These are phyloP conservation scores for Aureobasidium sp. DNA, from an alignment of 2,329 filamentous ascomycete species.

Conservation along the genomic window DNA sequence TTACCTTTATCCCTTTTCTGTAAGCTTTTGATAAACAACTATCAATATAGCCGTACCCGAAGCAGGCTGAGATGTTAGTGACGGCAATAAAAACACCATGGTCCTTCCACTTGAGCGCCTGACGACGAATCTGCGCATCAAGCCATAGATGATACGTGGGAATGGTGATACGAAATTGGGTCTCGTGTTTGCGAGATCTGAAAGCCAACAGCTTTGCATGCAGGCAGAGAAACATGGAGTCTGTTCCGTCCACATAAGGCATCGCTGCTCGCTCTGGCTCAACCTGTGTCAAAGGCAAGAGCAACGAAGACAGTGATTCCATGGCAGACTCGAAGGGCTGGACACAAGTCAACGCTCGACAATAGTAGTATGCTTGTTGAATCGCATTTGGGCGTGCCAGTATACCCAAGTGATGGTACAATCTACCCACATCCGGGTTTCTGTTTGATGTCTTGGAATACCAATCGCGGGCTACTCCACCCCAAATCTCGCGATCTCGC, in stretches of 20 bases:
- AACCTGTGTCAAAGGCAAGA: constrained; percentile 40
- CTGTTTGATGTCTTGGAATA: constrained; percentile 76
- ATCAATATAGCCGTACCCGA: constrained; percentile 47
- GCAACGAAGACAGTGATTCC: constrained; percentile 63
- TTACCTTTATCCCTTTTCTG: constrained; percentile 10
- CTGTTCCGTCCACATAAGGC: constrained; percentile 39
- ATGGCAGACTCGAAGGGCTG: constrained; percentile 61
- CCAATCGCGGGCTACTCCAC: constrained; percentile 72
- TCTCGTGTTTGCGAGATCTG: neutral
- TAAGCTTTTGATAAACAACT: constrained; percentile 38
- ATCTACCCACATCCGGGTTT: constrained; percentile 64
- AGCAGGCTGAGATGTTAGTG: constrained; percentile 46
- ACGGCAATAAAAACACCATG: constrained; percentile 54
- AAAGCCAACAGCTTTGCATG: constrained; percentile 56
- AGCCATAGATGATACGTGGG: neutral
- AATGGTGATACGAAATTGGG: neutral
- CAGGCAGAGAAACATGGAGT: constrained; percentile 55
- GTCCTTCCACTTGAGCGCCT: constrained; percentile 45
- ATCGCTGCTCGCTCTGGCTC: constrained; percentile 16
- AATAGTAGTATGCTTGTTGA: constrained; percentile 66
- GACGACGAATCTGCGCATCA: neutral
- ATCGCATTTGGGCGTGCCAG: constrained; percentile 62
- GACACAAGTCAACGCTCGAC: constrained; percentile 61
- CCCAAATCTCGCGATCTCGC: constrained; percentile 72
- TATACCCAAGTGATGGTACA: constrained; percentile 86